Evolutionary conservation across 73 alveolate genomes (phyloP).

Genomic region (Urostyla sp.): DNA sequence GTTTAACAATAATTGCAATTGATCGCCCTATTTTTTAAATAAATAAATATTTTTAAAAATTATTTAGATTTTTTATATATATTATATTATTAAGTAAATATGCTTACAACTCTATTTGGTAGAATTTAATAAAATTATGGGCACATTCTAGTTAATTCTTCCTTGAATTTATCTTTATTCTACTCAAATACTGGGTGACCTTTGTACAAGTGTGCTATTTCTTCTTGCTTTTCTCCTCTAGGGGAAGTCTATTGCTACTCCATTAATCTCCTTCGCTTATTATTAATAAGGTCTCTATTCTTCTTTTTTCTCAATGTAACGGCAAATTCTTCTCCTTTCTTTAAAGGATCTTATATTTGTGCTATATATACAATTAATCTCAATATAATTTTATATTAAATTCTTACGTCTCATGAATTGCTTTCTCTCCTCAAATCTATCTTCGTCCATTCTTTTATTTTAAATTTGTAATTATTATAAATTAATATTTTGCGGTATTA

Average conservation of each 20-base stretch:
- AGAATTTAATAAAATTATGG: slow-evolving; percentile 26
- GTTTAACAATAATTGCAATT: slow-evolving; percentile 16
- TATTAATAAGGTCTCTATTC: slow-evolving; percentile 31
- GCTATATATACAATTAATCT: not conserved
- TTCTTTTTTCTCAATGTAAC: slow-evolving; percentile 39
- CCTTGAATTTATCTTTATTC: not conserved
- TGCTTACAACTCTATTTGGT: no score
- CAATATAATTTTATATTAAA: not conserved
- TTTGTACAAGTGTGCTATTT: not conserved
- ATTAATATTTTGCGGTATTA: slow-evolving; percentile 19
- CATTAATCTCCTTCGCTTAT: slow-evolving; percentile 17
- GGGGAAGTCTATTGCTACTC: not conserved
- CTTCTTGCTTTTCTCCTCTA: not conserved
- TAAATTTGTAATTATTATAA: slow-evolving; percentile 45
- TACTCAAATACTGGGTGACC: slow-evolving; percentile 6
- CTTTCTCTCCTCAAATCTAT: slow-evolving; percentile 48
- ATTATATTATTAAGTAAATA: no score
- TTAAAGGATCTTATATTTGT: slow-evolving; percentile 29
- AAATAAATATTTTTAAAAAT: no score
- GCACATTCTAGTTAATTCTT: not conserved
- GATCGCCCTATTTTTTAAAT: not conserved
- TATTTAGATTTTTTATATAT: no score
- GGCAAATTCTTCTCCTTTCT: slow-evolving; percentile 54
- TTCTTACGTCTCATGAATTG: slow-evolving; percentile 54
- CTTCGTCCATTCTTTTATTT: slow-evolving; percentile 41